Percentiles rank a stretch among this genome's conserved stretches.
Conservation (phyloP, 768 basidiomycete species). For the Termitomyces sp. region DNA sequence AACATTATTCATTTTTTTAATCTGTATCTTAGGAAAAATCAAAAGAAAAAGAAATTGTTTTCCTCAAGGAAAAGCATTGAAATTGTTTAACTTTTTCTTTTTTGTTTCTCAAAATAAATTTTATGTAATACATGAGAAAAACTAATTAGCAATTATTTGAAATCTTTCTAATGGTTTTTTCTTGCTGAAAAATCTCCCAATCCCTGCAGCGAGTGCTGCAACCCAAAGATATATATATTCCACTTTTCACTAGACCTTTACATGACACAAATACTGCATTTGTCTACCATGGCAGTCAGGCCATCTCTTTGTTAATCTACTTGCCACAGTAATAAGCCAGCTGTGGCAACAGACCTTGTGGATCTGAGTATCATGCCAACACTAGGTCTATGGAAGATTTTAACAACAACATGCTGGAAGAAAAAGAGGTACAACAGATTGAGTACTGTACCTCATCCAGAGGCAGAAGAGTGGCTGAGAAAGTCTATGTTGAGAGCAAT, state of each 20-base stretch:
- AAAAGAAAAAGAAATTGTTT: no score
- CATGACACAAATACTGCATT: slow-evolving; percentile 15
- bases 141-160: no score
- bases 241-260: slow-evolving; percentile 5
- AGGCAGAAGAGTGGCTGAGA: slow-evolving; percentile 36
- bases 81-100: no score
- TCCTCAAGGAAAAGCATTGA: no score
- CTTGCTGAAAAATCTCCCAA: no score
- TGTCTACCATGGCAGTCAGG: slow-evolving; percentile 18
- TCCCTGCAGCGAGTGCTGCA: no score
- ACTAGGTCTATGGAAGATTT: slow-evolving; percentile 35
- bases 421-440: slow-evolving; percentile 22
- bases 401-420: slow-evolving; percentile 18
- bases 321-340: slow-evolving; percentile 21
- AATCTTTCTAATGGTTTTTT: no score
- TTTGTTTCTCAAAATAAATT: no score
- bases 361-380: slow-evolving; percentile 45
- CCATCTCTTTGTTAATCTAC: slow-evolving; percentile 26
- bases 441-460: slow-evolving; percentile 23
- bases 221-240: background rate
- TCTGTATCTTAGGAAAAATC: no score
- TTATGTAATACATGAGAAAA: no score
- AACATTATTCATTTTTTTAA: no score
- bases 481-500: slow-evolving; percentile 40
- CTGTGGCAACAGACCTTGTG: slow-evolving; percentile 27